Evolutionary conservation across 1,284 basidiomycete genomes (phyloP), one percentile per base, ranked within the genome.

Genomic region (Mycosarcoma mackinlayi): DNA sequence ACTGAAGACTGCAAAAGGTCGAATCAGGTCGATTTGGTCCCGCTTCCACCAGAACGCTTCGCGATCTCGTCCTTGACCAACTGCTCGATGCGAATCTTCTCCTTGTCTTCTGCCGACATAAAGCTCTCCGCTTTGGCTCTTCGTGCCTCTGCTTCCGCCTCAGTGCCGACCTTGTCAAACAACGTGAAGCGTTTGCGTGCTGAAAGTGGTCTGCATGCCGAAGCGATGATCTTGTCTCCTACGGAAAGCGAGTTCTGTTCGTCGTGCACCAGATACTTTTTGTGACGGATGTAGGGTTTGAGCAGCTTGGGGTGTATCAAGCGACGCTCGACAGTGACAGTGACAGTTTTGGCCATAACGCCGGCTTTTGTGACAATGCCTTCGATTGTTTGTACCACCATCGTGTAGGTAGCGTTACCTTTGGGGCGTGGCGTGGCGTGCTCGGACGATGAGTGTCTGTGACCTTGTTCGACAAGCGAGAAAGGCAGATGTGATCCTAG

Each of bases 221-320:
- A 59, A 23, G 75, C 76, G 28, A 67, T 48, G 51, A 80, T 77
- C 53, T 63, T 73, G 73, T 80, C 78, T 53, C 78, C 78, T 7
- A 78, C 72, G 3, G 57, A 52, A 13, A 80, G 72, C 62, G 55
- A 46, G 50, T 64, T 60, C 11, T 67, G 34, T 21, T 68, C 65
- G 53, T 80, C 78, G 60, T 80, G 78, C 35, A 78, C 73, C 25
- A 80, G 73, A 48, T 78, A 80, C 68, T 80, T 80, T 35, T 71
- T 75, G 73, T 80, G 78, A 4, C 76, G 72, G 50, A 73, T 64
- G 40, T 68, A 76, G 6, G 73, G 63, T 75, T 80, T 80, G 62
- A 73, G 68, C 1, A 78, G 71, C 45, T 75, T 77, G 2, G 78
- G 73, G 41, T 79, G 78, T 39, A 64, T 65, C 58, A 78, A 60